phyloP scores from a whole-genome alignment of 148 eudicot species.

The Pharnaceum exiguum region DNA sequence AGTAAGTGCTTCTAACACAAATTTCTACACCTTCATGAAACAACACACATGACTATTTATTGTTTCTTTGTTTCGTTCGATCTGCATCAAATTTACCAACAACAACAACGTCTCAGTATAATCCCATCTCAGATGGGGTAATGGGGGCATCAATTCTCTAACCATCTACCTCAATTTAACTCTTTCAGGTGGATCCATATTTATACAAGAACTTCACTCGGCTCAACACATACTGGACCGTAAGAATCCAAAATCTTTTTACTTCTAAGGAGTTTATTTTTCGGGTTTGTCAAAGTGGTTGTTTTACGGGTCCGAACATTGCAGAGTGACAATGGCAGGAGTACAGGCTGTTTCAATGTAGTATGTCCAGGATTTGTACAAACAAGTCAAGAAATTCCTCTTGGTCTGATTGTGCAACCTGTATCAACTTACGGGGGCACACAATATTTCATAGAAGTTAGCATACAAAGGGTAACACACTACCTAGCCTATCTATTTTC shows the following conservation, averaged over 20 bases:
- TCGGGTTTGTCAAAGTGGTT: too few species aligned
- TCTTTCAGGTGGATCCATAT: background rate
- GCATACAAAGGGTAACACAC: conserved; percentile 11
- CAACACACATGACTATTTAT: too few species aligned
- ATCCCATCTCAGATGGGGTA: too few species aligned
- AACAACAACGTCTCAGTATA: too few species aligned
- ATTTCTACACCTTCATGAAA: too few species aligned
- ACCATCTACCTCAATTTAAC: background rate
- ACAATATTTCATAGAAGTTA: background rate
- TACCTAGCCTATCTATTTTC: too few species aligned
- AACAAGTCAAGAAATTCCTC: conserved; percentile 13
- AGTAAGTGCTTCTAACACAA: background rate
- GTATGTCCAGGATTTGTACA: conserved; percentile 28
- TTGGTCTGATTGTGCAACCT: conserved; percentile 9
- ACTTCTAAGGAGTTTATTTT: too few species aligned
- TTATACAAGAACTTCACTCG: background rate
- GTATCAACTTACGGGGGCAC: conserved; percentile 3
- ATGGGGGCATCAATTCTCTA: too few species aligned
- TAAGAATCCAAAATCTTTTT: too few species aligned
- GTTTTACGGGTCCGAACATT: too few species aligned
- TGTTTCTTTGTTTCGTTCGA: too few species aligned
- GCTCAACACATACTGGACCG: conserved; percentile 8
- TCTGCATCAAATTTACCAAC: too few species aligned
- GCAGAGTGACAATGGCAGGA: conserved; percentile 20
- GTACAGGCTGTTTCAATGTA: conserved; percentile 21